These are phyloP conservation scores for Lactuca sativa DNA, from an alignment of 129 eudicot genomes.

Conservation along the genomic window DNA sequence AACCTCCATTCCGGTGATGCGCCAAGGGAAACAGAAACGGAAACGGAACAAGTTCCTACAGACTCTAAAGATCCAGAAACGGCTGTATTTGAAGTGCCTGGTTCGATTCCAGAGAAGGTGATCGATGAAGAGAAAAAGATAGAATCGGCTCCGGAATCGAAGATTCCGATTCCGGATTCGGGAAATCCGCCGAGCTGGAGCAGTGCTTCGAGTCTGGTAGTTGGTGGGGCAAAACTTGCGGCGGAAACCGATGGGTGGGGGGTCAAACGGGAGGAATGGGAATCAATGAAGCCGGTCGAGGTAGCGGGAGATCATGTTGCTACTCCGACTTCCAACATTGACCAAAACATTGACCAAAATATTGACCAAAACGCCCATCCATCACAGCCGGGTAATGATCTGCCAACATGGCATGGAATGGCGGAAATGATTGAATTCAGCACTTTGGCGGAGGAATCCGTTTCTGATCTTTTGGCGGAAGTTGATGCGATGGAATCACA, in stretches of 20 bases:
- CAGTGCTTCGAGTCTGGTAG: constrained; percentile 53
- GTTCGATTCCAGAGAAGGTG: constrained; percentile 39
- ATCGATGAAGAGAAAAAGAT: constrained; percentile 28
- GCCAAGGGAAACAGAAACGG: constrained; percentile 1
- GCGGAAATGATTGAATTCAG: constrained; percentile 73
- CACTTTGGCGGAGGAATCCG: constrained; percentile 91
- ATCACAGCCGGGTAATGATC: constrained; percentile 34
- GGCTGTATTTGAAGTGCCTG: constrained; percentile 43
- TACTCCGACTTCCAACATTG: constrained; percentile 41
- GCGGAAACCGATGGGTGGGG: constrained; percentile 64
- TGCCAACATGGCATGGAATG: constrained; percentile 53
- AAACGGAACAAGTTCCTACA: constrained; percentile 31
- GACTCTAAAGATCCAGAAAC: constrained; percentile 19
- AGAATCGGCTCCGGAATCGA: constrained; percentile 30
- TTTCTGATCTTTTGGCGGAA: constrained; percentile 89
- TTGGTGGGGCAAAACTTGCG: constrained; percentile 44
- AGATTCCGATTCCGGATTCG: constrained; percentile 40
- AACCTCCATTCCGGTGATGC: neutral
- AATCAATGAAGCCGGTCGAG: constrained; percentile 47
- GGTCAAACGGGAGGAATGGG: constrained; percentile 57
- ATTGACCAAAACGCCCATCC: constrained; percentile 35
- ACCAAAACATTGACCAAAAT: constrained; percentile 32
- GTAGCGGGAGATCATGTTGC: constrained; percentile 41
- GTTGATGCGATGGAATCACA: constrained; percentile 98
- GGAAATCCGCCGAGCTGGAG: constrained; percentile 61